phyloP scores from a whole-genome alignment of 805 yeast species.

The Schizosaccharomyces lindneri region DNA sequence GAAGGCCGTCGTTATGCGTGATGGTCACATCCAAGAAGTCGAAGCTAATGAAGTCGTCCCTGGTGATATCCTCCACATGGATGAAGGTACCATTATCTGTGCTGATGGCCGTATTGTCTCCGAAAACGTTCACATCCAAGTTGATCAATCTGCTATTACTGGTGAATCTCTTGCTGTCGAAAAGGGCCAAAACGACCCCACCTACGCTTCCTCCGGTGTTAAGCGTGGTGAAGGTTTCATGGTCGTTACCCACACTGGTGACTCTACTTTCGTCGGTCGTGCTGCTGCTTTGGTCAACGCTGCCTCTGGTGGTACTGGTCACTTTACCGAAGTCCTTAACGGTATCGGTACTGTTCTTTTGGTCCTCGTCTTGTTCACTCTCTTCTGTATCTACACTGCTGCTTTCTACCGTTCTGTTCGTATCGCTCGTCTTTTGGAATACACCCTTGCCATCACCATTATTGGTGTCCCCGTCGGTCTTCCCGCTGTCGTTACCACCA shows the following conservation, averaged over 20 bases:
- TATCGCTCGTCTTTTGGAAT: conserved; percentile 71
- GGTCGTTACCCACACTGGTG: conserved; percentile 90
- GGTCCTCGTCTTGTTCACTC: conserved; percentile 67
- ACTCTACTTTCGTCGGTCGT: conserved; percentile 85
- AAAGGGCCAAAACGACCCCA: conserved; percentile 65
- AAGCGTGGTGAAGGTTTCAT: conserved; percentile 88
- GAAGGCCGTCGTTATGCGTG: conserved; percentile 65
- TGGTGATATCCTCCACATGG: conserved; percentile 79
- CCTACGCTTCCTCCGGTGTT: conserved; percentile 81
- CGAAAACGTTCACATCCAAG: conserved; percentile 66
- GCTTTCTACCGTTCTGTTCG: conserved; percentile 77
- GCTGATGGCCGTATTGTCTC: conserved; percentile 80
- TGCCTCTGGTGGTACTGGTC: conserved; percentile 84
- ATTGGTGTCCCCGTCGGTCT: conserved; percentile 97
- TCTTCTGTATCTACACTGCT: conserved; percentile 77
- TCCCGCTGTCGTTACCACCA: conserved; percentile 94
- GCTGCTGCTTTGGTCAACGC: conserved; percentile 91
- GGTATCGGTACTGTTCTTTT: conserved; percentile 87
- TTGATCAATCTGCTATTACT: conserved; percentile 90
- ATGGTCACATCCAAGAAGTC: conserved; percentile 51
- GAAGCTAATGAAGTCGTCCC: conserved; percentile 75
- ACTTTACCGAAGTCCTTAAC: conserved; percentile 89
- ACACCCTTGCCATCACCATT: conserved; percentile 84
- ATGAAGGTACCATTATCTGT: conserved; percentile 80
- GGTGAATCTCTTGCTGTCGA: conserved; percentile 95